These are phyloP conservation scores for Monosporascus sp. DNA, from an alignment of 2,329 filamentous ascomycete species.

Conservation along the genomic window DNA sequence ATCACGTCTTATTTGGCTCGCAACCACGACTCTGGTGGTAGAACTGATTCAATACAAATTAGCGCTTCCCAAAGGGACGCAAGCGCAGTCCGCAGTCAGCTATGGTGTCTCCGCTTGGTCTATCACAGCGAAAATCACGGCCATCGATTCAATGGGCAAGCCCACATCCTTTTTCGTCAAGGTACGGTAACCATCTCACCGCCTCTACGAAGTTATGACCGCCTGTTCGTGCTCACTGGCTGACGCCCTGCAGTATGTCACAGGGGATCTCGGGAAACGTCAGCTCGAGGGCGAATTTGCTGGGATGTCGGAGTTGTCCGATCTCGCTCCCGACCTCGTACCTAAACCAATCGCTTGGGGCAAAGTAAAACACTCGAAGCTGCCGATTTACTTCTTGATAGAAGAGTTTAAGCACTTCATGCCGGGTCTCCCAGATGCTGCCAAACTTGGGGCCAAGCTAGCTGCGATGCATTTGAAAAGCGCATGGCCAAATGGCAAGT, in stretches of 20 bases:
- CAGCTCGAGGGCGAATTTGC: conserved; percentile 9
- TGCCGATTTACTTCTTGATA: background rate
- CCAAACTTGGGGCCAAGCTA: background rate
- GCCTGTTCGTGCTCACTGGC: too few species aligned
- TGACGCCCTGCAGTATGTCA: conserved; percentile 4
- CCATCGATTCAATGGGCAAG: background rate
- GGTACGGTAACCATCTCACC: background rate
- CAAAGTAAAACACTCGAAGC: background rate
- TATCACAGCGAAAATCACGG: conserved; percentile 9
- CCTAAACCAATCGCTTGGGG: conserved; percentile 8
- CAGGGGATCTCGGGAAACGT: conserved; percentile 5
- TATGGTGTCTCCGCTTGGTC: conserved; percentile 6
- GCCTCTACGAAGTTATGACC: too few species aligned
- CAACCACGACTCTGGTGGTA: too few species aligned
- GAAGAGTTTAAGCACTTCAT: background rate
- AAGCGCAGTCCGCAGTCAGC: background rate
- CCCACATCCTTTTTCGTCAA: conserved; percentile 4
- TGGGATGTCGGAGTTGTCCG: conserved; percentile 8
- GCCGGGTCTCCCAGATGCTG: background rate
- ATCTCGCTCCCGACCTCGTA: conserved; percentile 5
- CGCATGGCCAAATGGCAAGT: conserved; percentile 23
- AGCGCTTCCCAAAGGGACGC: conserved; percentile 4
- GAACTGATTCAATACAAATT: background rate
- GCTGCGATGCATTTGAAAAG: conserved; percentile 7
- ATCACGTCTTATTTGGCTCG: background rate